A percentile compares a stretch with the other conserved stretches of the same genome.
Evolutionary conservation across 75 land plant genomes (phyloP).

Genomic region (Azolla pinnata): DNA sequence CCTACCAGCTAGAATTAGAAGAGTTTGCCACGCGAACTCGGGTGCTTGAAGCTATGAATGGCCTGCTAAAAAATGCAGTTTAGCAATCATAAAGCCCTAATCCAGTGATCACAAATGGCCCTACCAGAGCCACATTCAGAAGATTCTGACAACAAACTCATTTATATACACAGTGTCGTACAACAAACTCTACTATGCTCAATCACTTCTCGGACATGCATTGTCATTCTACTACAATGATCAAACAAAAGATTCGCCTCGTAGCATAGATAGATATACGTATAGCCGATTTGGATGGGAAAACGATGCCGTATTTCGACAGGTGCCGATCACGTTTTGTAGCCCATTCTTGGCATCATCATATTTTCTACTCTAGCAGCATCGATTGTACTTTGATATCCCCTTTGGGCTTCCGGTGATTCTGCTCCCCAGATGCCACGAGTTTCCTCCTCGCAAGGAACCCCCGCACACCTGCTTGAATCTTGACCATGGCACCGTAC

Average conservation of each 20-base stretch:
- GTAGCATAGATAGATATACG: neutral
- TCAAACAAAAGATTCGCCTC: neutral
- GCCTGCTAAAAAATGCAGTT: too few species aligned
- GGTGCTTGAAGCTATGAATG: too few species aligned
- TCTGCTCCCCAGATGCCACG: neutral
- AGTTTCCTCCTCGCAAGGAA: conserved; percentile 8
- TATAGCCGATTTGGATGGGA: neutral
- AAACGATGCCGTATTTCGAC: too few species aligned
- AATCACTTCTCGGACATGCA: neutral
- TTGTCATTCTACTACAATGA: neutral
- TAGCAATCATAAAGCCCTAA: too few species aligned
- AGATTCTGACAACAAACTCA: too few species aligned
- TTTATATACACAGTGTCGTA: too few species aligned
- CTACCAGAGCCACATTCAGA: too few species aligned
- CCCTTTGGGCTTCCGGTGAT: neutral
- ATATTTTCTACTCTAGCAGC: neutral
- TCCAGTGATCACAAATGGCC: too few species aligned
- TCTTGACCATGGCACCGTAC: conserved; percentile 22
- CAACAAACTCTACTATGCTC: neutral
- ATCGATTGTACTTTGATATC: neutral
- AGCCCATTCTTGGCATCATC: neutral
- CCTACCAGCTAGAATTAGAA: too few species aligned
- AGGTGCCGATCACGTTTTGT: too few species aligned
- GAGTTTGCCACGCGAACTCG: too few species aligned
- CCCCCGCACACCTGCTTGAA: conserved; percentile 19